Base-by-base conservation (phyloP, 2,329 filamentous ascomycete species). In the Cercospora brassicicola region DNA sequence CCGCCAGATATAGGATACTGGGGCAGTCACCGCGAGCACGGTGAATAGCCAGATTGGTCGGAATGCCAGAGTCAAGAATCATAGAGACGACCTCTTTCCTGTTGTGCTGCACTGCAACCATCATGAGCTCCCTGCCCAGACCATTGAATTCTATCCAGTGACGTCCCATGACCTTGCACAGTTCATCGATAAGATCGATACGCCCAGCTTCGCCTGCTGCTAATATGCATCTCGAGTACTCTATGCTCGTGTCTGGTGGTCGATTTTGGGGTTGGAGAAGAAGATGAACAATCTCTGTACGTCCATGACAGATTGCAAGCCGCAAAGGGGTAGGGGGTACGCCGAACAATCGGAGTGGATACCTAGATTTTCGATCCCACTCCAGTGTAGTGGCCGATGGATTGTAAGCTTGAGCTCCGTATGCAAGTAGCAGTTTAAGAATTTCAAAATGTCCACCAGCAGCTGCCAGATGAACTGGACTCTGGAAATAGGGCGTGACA, bases 201-300 rank as follows among this genome's bases (percentile, higher is more conserved):
- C 65, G 59, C 7, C 65, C 65, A 48, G 36, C 60, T 59, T 45
- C 28, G 8, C 31, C 65, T n/a, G 45, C 65, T 7, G 51, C 51
- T 20, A 67, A 10, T 18, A 63, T 23, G 13, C 45, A 60, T 33
- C 45, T 15, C 7, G 45, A 20, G 23, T 63, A 67, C 33, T 67
- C 59, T 11, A 63, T 15, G 23, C 36, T 48, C 23, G 31, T 51
- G 15, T 18, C 31, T 10, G 65, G 65, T 18, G 57, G 15, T 42
- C 60, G 65, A n/a, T 63, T 26, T 8, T 28, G 20, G 48, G 59
- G 53, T 2, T 33, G 26, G 5, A 64, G 51, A 15, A 67, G 59
- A 13, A 67, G n/a, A 26, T 67, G 39, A 13, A 67, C 33, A 13
- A 67, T 63, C 13, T 48, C 33, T 42, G 26, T 36, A 59, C 59